A percentile compares a stretch with the other conserved stretches of the same genome.
Evolutionary conservation across 2,329 filamentous ascomycete species (phyloP).

Genomic region (Phyllosticta citriasiana): DNA sequence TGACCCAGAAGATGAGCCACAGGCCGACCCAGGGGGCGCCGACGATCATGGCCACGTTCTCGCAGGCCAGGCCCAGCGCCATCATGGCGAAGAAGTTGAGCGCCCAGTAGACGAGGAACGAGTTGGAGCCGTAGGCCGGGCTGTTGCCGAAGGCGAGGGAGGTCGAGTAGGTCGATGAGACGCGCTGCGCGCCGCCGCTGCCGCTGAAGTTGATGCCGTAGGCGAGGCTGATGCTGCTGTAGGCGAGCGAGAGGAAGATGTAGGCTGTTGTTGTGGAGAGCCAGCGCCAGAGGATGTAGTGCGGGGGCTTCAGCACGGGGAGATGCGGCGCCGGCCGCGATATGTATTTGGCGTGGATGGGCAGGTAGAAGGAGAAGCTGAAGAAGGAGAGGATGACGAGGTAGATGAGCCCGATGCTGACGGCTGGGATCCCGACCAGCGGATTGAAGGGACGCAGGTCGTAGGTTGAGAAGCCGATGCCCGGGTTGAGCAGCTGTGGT

Average conservation of each 20-base stretch:
- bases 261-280: conserved; percentile 47
- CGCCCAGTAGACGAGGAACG: conserved; percentile 55
- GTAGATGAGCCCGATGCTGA: conserved; percentile 56
- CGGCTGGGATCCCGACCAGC: conserved; percentile 44
- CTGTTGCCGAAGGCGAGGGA: conserved; percentile 30
- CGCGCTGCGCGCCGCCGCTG: conserved; percentile 31
- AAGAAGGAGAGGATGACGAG: conserved; percentile 60
- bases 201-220: conserved; percentile 50
- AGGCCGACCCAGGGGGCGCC: conserved; percentile 51
- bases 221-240: conserved; percentile 53
- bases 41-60: conserved; percentile 55
- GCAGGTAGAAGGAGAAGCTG: conserved; percentile 54
- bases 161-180: conserved; percentile 34
- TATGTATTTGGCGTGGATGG: conserved; percentile 51
- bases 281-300: conserved; percentile 51
- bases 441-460: conserved; percentile 53
- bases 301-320: conserved; percentile 47
- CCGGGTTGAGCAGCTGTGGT: conserved; percentile 47
- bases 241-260: conserved; percentile 51
- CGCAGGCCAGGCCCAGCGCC: conserved; percentile 52
- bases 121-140: conserved; percentile 46
- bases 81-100: conserved; percentile 54
- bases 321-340: conserved; percentile 38
- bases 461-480: conserved; percentile 44
- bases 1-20: conserved; percentile 60